phyloP scores from a whole-genome alignment of 73 alveolate genomes.

The Tetrahymena elliotti region DNA sequence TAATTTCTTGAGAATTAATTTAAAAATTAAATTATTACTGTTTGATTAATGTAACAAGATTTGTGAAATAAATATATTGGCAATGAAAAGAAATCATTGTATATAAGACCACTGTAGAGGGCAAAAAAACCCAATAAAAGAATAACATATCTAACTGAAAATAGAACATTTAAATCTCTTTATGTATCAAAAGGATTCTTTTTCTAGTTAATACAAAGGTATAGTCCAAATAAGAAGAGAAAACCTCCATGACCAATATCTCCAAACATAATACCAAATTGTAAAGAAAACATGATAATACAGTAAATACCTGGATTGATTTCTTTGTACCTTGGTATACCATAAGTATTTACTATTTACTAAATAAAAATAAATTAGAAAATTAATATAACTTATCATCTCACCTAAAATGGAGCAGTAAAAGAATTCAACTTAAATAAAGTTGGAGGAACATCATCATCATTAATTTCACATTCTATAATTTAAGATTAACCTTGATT shows the following conservation, averaged over 20 bases:
- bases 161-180: conserved; percentile 26
- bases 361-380: conserved; percentile 81
- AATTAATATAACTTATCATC: conserved; percentile 43
- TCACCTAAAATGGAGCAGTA: neutral
- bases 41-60: conserved; percentile 52
- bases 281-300: conserved; percentile 89
- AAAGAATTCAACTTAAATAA: neutral
- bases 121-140: conserved; percentile 68
- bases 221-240: neutral
- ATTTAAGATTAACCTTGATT: neutral
- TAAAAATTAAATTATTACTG: neutral
- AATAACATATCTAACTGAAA: conserved; percentile 49
- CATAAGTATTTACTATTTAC: conserved; percentile 93
- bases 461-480: neutral
- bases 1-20: too few relatives aligned
- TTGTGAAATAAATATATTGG: conserved; percentile 68
- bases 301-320: conserved; percentile 93
- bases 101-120: conserved; percentile 60
- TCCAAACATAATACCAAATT: conserved; percentile 98
- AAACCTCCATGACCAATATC: conserved; percentile 96
- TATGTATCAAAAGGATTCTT: conserved; percentile 29
- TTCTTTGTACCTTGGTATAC: conserved; percentile 93
- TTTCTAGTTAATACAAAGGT: neutral
- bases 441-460: neutral
- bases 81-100: conserved; percentile 65